These are phyloP conservation scores for Lactarius pseudohatsudake DNA, from an alignment of 768 basidiomycete species.

Conservation along the genomic window DNA sequence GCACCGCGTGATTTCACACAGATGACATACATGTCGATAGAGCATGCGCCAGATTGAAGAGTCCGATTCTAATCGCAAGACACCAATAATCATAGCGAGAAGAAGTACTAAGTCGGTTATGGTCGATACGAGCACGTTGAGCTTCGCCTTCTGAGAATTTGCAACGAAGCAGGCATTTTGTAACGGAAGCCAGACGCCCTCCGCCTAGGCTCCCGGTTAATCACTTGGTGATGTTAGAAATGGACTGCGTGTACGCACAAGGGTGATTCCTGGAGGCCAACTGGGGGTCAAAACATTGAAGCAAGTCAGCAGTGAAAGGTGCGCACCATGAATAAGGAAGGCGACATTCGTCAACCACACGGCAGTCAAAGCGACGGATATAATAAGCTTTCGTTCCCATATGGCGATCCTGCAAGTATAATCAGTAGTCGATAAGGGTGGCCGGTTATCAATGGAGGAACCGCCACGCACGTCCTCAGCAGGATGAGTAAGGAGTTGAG, in stretches of 20 bases:
- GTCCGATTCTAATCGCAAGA: conserved; percentile 1
- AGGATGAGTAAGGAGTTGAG: conserved; percentile 15
- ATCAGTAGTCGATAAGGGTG: background rate
- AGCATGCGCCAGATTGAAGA: conserved; percentile 3
- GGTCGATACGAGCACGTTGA: conserved; percentile 6
- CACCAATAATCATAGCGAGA: conserved; percentile 6
- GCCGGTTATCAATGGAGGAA: background rate
- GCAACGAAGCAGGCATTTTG: background rate
- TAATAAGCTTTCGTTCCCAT: background rate
- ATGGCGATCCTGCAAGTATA: conserved; percentile 5
- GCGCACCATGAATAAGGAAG: conserved; percentile 12
- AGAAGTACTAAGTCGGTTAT: conserved; percentile 12
- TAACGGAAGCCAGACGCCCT: conserved; percentile 4
- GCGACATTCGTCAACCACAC: conserved; percentile 15
- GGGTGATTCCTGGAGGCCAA: background rate
- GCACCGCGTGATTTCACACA: background rate
- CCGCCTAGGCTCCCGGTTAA: background rate
- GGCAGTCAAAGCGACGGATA: background rate
- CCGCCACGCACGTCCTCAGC: conserved; percentile 2
- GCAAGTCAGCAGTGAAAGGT: background rate
- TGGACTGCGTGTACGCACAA: background rate
- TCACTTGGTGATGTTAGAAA: background rate
- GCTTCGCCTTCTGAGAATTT: background rate
- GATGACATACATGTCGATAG: conserved; percentile 7
- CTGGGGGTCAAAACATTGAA: background rate